Percentiles rank a stretch among this genome's conserved stretches.
Evolutionary conservation across 1,139 yeast species (phyloP).

Genomic region (Geotrichum armillariae): DNA sequence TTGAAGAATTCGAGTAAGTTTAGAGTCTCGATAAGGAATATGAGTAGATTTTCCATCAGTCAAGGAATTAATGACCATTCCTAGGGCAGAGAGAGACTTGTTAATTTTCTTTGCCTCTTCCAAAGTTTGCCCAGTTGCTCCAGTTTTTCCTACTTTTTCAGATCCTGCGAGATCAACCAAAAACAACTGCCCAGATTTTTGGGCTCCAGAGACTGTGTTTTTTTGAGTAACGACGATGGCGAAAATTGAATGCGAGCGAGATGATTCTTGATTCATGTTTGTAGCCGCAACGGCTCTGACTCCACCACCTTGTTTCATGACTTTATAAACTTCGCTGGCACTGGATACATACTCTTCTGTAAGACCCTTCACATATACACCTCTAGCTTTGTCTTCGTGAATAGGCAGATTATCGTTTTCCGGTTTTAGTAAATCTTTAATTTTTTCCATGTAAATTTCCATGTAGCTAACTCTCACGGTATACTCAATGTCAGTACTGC

Average conservation of each 20-base stretch:
- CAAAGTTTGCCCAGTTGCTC: constrained; percentile 70
- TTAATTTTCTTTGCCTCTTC: constrained; percentile 88
- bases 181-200: constrained; percentile 67
- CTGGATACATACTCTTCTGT: constrained; percentile 60
- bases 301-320: constrained; percentile 57
- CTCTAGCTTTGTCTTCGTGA: constrained; percentile 65
- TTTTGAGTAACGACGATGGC: constrained; percentile 65
- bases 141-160: constrained; percentile 81
- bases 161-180: constrained; percentile 89
- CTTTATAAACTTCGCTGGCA: constrained; percentile 56
- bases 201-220: constrained; percentile 53
- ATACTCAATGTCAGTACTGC: constrained; percentile 59
- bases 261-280: constrained; percentile 71
- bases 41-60: constrained; percentile 70
- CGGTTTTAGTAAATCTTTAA: constrained; percentile 59
- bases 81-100: constrained; percentile 72
- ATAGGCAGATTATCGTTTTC: constrained; percentile 48
- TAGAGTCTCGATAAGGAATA: constrained; percentile 81
- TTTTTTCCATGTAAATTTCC: constrained; percentile 82
- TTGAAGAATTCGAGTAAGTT: constrained; percentile 77
- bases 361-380: constrained; percentile 70
- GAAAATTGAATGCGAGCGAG: constrained; percentile 82
- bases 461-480: constrained; percentile 70
- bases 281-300: constrained; percentile 63
- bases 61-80: constrained; percentile 77